phyloP scores from a whole-genome alignment of 2,329 filamentous ascomycete species.

The Kalaharituber pfeilii region DNA sequence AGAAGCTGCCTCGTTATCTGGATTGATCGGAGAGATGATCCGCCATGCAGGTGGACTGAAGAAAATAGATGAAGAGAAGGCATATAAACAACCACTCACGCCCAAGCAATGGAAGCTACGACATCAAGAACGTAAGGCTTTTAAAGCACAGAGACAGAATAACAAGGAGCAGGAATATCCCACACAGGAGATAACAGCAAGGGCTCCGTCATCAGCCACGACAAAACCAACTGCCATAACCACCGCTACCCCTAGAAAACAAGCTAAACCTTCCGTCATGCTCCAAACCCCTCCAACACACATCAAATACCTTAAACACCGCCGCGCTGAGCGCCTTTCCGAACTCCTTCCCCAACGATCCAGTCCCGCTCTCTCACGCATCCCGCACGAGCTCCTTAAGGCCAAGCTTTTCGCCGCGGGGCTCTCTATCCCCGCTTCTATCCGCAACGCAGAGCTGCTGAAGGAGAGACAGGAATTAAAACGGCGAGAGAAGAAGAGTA shows the following conservation, averaged over 20 bases:
- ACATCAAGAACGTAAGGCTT: not conserved
- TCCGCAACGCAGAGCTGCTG: not conserved
- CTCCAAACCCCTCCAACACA: not conserved
- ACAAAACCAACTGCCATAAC: not conserved
- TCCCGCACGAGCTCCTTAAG: not conserved
- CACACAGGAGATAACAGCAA: not conserved
- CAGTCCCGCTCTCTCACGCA: not conserved
- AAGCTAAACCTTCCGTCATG: not conserved
- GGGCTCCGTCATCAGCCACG: not conserved
- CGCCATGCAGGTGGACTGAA: constrained; percentile 14
- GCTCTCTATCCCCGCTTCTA: not conserved
- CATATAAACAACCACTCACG: not conserved
- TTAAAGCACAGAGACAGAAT: not conserved
- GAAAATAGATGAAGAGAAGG: not conserved
- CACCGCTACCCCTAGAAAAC: not conserved
- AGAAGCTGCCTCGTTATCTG: constrained; percentile 15
- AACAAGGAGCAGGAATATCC: not conserved
- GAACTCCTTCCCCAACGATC: not conserved
- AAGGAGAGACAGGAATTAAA: too few species aligned
- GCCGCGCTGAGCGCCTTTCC: not conserved
- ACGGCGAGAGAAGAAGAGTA: not conserved
- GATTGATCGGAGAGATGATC: constrained; percentile 18
- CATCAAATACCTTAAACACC: not conserved
- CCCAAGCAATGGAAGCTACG: not conserved
- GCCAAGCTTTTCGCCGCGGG: not conserved